Conservation (phyloP, 257 asterid species). For the Jacaranda copaia region DNA sequence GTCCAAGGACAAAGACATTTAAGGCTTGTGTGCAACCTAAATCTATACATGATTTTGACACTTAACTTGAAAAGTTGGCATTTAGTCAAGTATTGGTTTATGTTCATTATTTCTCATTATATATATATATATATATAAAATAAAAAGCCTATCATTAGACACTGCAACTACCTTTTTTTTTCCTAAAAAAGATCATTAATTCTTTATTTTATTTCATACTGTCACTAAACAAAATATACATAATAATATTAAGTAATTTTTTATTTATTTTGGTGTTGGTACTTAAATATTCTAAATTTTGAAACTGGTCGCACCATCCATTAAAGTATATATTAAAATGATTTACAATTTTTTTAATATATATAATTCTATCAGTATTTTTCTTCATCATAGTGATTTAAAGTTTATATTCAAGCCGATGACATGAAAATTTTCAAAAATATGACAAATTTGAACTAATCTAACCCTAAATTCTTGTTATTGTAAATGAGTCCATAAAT, state of each 20-base stretch:
- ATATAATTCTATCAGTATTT: too few relatives aligned
- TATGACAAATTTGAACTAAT: not conserved
- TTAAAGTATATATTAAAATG: too few relatives aligned
- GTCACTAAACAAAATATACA: not conserved
- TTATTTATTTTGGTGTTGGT: too few relatives aligned
- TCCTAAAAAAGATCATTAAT: not conserved
- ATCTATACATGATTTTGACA: constrained; percentile 26
- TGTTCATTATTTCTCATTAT: not conserved
- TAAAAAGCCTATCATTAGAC: not conserved
- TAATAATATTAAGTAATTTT: not conserved
- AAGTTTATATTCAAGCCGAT: too few relatives aligned
- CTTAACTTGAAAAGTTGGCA: constrained; percentile 25
- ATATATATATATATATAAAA: not conserved
- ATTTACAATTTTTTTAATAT: too few relatives aligned
- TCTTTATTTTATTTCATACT: too few relatives aligned
- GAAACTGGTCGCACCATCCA: too few relatives aligned
- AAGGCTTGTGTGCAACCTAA: not conserved
- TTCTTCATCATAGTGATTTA: too few relatives aligned
- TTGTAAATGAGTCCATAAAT: not conserved
- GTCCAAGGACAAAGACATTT: not conserved
- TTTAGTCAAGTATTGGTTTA: constrained; percentile 1
- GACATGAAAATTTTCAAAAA: too few relatives aligned
- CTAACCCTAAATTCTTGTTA: constrained; percentile 20
- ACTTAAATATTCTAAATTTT: too few relatives aligned
- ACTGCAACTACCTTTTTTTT: constrained; percentile 11